phyloP scores from a whole-genome alignment of 2,329 filamentous ascomycete genomes.

The Colletotrichum melonis region DNA sequence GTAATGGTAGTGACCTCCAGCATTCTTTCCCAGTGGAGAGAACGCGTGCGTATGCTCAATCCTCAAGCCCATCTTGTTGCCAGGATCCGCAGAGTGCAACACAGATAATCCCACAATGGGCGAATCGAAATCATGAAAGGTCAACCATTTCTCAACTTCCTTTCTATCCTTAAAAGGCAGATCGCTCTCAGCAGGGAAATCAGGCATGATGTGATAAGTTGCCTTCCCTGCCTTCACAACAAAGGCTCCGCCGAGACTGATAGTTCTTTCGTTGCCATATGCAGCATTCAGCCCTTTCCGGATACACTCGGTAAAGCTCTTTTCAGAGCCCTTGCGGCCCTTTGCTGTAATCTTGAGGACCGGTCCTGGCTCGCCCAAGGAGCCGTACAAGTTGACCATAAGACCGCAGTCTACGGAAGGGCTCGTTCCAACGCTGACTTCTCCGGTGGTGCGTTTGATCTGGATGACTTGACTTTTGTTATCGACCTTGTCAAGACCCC shows the following conservation, averaged over 20 bases:
- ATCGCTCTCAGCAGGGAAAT: conserved; percentile 47
- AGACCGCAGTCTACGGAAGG: conserved; percentile 48
- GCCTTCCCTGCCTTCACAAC: conserved; percentile 50
- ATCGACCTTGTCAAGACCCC: conserved; percentile 35
- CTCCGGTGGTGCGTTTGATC: conserved; percentile 38
- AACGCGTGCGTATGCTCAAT: conserved; percentile 62
- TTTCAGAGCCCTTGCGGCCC: conserved; percentile 38
- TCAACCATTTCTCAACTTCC: conserved; percentile 51
- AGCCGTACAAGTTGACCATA: conserved; percentile 57
- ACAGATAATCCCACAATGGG: conserved; percentile 54
- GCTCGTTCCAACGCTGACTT: conserved; percentile 38
- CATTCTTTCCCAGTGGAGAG: conserved; percentile 42
- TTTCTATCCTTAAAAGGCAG: conserved; percentile 42
- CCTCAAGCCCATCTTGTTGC: conserved; percentile 47
- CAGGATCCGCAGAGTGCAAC: conserved; percentile 54
- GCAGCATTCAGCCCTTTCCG: conserved; percentile 41
- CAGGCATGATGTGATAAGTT: conserved; percentile 57
- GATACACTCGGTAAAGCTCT: conserved; percentile 49
- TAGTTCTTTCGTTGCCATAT: conserved; percentile 46
- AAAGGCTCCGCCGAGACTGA: conserved; percentile 56
- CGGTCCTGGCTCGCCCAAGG: conserved; percentile 44
- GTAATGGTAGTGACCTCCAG: conserved; percentile 59
- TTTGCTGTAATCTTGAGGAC: conserved; percentile 50
- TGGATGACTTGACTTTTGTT: conserved; percentile 45
- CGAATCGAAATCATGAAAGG: conserved; percentile 49